A percentile compares a stretch with the other conserved stretches of the same genome.
These are phyloP conservation scores for Camelina neglecta DNA, from an alignment of 345 rosid genomes.

Conservation along the genomic window DNA sequence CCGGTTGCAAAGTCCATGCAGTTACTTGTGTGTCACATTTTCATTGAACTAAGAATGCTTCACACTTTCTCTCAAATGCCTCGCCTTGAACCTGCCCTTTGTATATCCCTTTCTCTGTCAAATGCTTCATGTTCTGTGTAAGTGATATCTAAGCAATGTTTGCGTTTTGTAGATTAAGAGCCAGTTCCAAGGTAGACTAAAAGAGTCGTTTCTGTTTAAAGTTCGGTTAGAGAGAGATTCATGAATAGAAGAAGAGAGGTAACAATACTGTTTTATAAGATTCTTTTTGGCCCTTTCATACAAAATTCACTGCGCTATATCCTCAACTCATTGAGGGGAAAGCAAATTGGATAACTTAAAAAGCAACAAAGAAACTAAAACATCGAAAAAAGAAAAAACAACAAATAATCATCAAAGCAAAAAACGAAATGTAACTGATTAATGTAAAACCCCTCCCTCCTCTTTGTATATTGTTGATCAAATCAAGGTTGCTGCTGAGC, in stretches of 20 bases:
- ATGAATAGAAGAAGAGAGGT: conserved; percentile 29
- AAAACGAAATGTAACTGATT: background rate
- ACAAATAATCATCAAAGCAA: conserved; percentile 15
- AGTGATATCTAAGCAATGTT: background rate
- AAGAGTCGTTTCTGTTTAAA: background rate
- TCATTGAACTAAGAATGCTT: background rate
- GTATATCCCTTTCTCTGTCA: background rate
- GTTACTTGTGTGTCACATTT: background rate
- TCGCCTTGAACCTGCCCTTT: background rate
- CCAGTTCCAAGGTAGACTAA: background rate
- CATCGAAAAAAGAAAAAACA: conserved; percentile 6
- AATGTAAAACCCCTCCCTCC: background rate
- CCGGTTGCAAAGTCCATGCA: background rate
- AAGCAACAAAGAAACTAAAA: conserved; percentile 36
- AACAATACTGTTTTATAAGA: background rate
- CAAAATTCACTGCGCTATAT: conserved; percentile 34
- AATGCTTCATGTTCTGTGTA: background rate
- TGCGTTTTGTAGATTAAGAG: background rate
- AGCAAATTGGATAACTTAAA: conserved; percentile 35
- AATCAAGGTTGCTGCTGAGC: conserved; percentile 87
- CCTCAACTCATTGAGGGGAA: conserved; percentile 20
- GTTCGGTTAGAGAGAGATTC: background rate
- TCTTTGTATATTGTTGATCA: background rate
- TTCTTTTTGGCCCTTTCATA: conserved; percentile 25
- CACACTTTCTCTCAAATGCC: background rate